Base-by-base conservation (phyloP, 768 basidiomycete genomes). In the Suillus decipiens region DNA sequence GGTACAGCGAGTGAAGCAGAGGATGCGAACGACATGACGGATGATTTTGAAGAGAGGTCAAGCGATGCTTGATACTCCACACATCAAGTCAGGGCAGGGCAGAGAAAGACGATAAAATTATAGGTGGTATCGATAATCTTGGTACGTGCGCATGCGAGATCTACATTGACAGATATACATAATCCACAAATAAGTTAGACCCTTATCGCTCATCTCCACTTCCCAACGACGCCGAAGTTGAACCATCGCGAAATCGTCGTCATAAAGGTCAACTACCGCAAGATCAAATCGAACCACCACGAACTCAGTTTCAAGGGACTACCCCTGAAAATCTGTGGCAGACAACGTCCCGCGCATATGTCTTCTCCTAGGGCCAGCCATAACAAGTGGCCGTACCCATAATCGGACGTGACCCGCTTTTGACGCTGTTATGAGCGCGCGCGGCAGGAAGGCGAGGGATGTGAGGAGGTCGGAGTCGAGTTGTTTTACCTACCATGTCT, bases 381-480 rank as follows among this genome's bases (percentile, higher is more conserved):
- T 72, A 3, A 84, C 83, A 45, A 93, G 81, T 19, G 92, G 92
- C 24, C 91, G 81, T 36, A 93, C 83, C 93, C 94, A 99, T 60
- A 95, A 79, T 73, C 89, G 93, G 69, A 96, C 84, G 61, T 87
- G 81, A 0, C 94, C 94, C 1, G 76, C 76, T 69, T 91, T 90
- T 3, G 88, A 89, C n/a, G 88, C 83, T 0, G 94, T 95, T 34
- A 96, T 73, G 24, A 99, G 76, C 28, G 84, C 87, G 2, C 88
- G 86, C 1, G 90, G 88, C n/a, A 93, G 81, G 76, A 96, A 93
- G 12, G 81, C 73, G n/a, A 96, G 72, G 41, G 81, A 82, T 6
- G 90, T 85, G 31, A 96, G 81, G 55, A 96, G 80, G 68, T 95
- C 93, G 61, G 84, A 81, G 63, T 95, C 95, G 31, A 96, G 80